Conservation (phyloP, 768 basidiomycete genomes). For the Chalciporus piperatus region DNA sequence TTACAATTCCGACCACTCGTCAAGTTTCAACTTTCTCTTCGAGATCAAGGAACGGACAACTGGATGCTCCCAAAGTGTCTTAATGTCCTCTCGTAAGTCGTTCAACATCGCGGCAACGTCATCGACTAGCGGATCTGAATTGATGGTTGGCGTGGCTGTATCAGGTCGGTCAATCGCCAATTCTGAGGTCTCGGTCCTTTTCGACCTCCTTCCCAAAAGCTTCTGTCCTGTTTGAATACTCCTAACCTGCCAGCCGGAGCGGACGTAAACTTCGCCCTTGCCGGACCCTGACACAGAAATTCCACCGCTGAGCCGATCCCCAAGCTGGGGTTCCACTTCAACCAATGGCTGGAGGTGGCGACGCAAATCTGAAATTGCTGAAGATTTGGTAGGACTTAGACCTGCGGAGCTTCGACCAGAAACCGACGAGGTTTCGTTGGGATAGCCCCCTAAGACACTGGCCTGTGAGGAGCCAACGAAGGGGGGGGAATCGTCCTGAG, state of each 20-base stretch:
- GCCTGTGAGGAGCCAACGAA: conserved; percentile 13
- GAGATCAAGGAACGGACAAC: conserved; percentile 66
- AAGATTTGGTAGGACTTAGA: conserved; percentile 22
- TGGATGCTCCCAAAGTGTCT: conserved; percentile 69
- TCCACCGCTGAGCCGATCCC: conserved; percentile 72
- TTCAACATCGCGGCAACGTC: conserved; percentile 61
- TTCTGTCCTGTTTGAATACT: conserved; percentile 51
- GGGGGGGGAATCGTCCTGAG: conserved; percentile 22
- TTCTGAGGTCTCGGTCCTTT: conserved; percentile 25
- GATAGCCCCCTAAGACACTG: conserved; percentile 10
- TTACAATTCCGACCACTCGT: conserved; percentile 89
- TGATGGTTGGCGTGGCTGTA: conserved; percentile 31
- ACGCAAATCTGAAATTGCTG: conserved; percentile 52
- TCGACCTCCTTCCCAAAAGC: conserved; percentile 28
- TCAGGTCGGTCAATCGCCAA: conserved; percentile 26
- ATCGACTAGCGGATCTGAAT: conserved; percentile 55
- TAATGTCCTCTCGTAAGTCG: conserved; percentile 60
- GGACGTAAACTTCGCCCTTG: conserved; percentile 71
- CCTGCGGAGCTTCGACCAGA: conserved; percentile 10
- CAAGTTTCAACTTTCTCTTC: conserved; percentile 69
- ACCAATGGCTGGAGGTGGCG: conserved; percentile 58
- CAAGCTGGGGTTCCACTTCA: conserved; percentile 59
- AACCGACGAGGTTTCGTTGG: conserved; percentile 10
- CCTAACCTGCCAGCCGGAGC: conserved; percentile 78
- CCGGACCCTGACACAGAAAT: conserved; percentile 73